Conservation (phyloP, 2,329 filamentous ascomycete genomes). For the Colletotrichum echinochloae region DNA sequence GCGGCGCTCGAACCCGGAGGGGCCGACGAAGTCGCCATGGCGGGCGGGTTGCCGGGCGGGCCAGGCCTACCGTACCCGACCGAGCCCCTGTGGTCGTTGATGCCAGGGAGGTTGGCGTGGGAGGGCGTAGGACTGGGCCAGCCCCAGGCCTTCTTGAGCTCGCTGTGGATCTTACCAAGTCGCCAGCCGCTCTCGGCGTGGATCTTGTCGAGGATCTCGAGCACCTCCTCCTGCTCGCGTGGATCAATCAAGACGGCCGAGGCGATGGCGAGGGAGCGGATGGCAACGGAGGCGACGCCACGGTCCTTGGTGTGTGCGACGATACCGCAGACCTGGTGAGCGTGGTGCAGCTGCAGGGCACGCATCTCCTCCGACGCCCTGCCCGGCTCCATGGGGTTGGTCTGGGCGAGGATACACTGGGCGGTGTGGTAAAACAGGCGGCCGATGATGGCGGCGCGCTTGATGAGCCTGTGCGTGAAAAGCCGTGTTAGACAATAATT, state of each 20-base stretch:
- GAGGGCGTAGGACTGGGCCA: slow-evolving; percentile 58
- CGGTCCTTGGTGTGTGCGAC: slow-evolving; percentile 85
- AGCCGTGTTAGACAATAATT: neutral
- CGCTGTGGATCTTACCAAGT: slow-evolving; percentile 76
- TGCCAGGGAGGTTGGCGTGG: neutral
- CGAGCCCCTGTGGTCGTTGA: slow-evolving; percentile 33
- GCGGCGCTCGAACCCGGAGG: slow-evolving; percentile 46
- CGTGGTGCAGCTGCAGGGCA: slow-evolving; percentile 77
- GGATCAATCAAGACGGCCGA: slow-evolving; percentile 76
- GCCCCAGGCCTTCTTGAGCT: slow-evolving; percentile 82
- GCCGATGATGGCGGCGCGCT: slow-evolving; percentile 83
- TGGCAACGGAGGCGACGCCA: slow-evolving; percentile 81
- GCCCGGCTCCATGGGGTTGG: slow-evolving; percentile 75
- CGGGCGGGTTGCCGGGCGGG: slow-evolving; percentile 22
- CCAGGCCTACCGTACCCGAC: slow-evolving; percentile 9
- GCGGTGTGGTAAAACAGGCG: slow-evolving; percentile 91
- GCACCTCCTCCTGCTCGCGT: slow-evolving; percentile 83
- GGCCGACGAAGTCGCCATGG: slow-evolving; percentile 37
- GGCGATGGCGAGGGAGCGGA: slow-evolving; percentile 83
- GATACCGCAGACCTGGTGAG: slow-evolving; percentile 89
- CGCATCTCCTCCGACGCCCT: slow-evolving; percentile 75
- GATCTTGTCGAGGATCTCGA: slow-evolving; percentile 81
- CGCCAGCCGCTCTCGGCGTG: slow-evolving; percentile 83
- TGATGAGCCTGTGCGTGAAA: slow-evolving; percentile 75
- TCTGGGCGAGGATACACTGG: slow-evolving; percentile 82